These are phyloP conservation scores for Theobroma cacao DNA, from an alignment of 345 rosid species.

Conservation along the genomic window DNA sequence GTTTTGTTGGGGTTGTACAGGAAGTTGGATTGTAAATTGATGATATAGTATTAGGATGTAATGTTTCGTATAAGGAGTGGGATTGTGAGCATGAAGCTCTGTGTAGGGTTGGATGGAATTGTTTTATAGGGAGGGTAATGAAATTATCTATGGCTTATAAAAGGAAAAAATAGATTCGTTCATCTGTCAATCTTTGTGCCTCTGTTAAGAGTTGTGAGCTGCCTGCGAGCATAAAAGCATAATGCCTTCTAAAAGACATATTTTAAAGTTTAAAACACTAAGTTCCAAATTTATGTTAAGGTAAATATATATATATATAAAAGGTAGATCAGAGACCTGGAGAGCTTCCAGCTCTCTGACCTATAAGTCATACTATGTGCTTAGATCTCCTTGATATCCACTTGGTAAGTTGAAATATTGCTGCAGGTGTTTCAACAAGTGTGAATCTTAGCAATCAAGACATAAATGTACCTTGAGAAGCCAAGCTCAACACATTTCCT, in stretches of 20 bases:
- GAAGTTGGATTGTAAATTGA: too few relatives aligned
- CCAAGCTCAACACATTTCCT: background rate
- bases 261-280: background rate
- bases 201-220: background rate
- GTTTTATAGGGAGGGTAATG: too few relatives aligned
- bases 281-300: background rate
- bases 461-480: background rate
- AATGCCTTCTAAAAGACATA: constrained; percentile 1
- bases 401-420: background rate
- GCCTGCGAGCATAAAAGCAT: background rate
- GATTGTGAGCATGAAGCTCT: too few relatives aligned
- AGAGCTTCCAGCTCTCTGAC: background rate
- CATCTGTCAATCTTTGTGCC: background rate
- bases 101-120: too few relatives aligned
- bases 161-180: background rate
- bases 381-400: background rate
- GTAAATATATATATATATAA: too few relatives aligned
- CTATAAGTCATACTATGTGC: background rate
- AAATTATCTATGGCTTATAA: too few relatives aligned
- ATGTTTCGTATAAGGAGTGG: too few relatives aligned
- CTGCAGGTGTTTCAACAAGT: background rate
- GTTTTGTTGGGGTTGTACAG: too few relatives aligned
- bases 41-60: too few relatives aligned
- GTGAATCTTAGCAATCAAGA: too few relatives aligned
- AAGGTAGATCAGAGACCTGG: background rate